Evolutionary conservation across 495 filamentous ascomycete species (phyloP).

Genomic region (Articulospora tetracladia): DNA sequence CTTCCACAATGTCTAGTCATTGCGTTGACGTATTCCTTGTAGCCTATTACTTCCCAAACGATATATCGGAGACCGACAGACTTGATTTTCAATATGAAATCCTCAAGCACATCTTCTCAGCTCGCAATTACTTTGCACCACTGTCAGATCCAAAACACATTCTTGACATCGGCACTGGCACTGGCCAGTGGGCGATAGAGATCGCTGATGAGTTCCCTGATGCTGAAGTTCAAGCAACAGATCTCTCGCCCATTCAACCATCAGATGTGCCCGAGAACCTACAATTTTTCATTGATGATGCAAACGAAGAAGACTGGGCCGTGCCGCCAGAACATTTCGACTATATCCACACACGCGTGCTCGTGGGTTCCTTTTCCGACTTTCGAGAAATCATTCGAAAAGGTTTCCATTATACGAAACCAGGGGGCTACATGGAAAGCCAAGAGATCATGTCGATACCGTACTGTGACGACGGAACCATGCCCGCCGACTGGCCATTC

Average conservation of each 20-base stretch:
- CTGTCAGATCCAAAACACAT: constrained; percentile 50
- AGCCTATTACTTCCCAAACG: constrained; percentile 60
- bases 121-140: constrained; percentile 55
- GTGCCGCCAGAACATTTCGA: constrained; percentile 29
- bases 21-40: background rate
- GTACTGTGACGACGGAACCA: constrained; percentile 57
- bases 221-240: constrained; percentile 22
- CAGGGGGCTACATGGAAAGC: constrained; percentile 64
- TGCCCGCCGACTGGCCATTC: constrained; percentile 38
- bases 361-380: constrained; percentile 43
- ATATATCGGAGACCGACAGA: constrained; percentile 47
- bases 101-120: constrained; percentile 48
- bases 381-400: constrained; percentile 35
- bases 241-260: constrained; percentile 30
- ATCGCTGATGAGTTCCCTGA: constrained; percentile 40
- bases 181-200: constrained; percentile 59
- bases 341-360: constrained; percentile 46
- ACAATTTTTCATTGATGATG: constrained; percentile 31
- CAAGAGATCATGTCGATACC: constrained; percentile 58
- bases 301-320: constrained; percentile 33
- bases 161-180: constrained; percentile 70
- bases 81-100: constrained; percentile 59
- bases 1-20: background rate
- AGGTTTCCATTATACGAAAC: constrained; percentile 47
- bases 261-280: constrained; percentile 26